Evolutionary conservation across 1,139 yeast species (phyloP).

Genomic region (Taphrina pruni): DNA sequence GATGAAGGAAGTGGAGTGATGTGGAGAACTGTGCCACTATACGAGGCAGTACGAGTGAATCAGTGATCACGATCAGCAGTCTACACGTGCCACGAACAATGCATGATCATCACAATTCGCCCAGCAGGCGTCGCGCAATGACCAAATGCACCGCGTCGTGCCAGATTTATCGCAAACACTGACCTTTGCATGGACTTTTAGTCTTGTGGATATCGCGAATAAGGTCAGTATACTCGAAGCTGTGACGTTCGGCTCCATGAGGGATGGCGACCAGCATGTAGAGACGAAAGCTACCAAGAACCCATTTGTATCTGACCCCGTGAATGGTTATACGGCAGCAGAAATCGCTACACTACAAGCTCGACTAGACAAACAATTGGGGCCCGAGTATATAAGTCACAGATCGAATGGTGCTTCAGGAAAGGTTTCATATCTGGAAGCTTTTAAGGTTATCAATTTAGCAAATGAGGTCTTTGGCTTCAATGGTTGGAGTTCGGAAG

Average conservation of each 20-base stretch:
- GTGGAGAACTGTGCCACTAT: constrained; percentile 5
- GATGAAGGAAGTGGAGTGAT: neutral
- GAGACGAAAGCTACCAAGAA: constrained; percentile 27
- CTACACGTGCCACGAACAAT: constrained; percentile 2
- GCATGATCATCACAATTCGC: constrained; percentile 14
- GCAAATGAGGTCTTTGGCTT: constrained; percentile 72
- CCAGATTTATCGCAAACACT: neutral
- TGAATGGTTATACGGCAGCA: constrained; percentile 45
- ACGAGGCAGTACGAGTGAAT: neutral
- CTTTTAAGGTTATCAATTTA: constrained; percentile 57
- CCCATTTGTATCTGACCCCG: constrained; percentile 21
- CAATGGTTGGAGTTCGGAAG: constrained; percentile 67
- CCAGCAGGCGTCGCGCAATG: constrained; percentile 13
- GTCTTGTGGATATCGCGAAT: too few relatives aligned
- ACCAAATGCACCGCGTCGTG: constrained; percentile 12
- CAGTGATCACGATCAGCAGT: constrained; percentile 9
- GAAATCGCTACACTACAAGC: constrained; percentile 47
- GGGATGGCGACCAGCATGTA: constrained; percentile 31
- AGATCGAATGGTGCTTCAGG: constrained; percentile 66
- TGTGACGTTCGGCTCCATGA: constrained; percentile 1
- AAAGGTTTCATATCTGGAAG: constrained; percentile 56
- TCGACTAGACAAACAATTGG: constrained; percentile 56
- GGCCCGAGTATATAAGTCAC: constrained; percentile 87
- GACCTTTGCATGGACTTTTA: too few relatives aligned
- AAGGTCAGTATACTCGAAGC: neutral